Conservation (phyloP, 2,329 filamentous ascomycete species). For the Pseudogymnoascus sp. region DNA sequence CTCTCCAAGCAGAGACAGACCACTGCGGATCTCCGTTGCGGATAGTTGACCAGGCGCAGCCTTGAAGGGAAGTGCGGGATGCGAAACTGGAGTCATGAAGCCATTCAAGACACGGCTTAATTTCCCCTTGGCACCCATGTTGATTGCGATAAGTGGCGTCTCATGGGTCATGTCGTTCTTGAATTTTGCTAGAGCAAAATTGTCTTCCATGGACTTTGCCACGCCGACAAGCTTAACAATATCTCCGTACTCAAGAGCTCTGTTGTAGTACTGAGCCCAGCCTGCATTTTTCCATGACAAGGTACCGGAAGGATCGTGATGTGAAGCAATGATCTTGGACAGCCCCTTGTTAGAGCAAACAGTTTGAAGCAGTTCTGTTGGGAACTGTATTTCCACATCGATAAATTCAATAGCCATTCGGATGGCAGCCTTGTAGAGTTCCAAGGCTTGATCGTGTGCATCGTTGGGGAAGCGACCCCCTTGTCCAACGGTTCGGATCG, state of each 20-base stretch:
- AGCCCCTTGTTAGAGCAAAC: slow-evolving; percentile 57
- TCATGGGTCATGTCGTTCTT: slow-evolving; percentile 68
- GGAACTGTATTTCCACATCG: slow-evolving; percentile 83
- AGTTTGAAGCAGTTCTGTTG: slow-evolving; percentile 62
- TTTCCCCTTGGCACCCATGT: slow-evolving; percentile 85
- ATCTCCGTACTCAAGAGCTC: slow-evolving; percentile 80
- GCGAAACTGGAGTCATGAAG: slow-evolving; percentile 92
- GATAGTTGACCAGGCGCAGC: slow-evolving; percentile 91
- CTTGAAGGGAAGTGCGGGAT: slow-evolving; percentile 80
- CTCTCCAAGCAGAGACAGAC: slow-evolving; percentile 68
- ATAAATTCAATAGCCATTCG: slow-evolving; percentile 85
- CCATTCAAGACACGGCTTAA: slow-evolving; percentile 81
- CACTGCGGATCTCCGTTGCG: slow-evolving; percentile 75
- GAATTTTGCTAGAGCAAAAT: slow-evolving; percentile 76
- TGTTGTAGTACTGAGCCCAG: slow-evolving; percentile 86
- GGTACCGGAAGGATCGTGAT: slow-evolving; percentile 73
- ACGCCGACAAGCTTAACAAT: slow-evolving; percentile 89
- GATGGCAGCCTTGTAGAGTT: slow-evolving; percentile 69
- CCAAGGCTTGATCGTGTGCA: slow-evolving; percentile 58
- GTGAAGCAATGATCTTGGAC: slow-evolving; percentile 85
- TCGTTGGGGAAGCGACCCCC: slow-evolving; percentile 81
- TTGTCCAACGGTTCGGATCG: slow-evolving; percentile 74
- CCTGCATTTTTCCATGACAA: slow-evolving; percentile 88
- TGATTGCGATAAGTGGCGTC: slow-evolving; percentile 85
- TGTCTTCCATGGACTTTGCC: slow-evolving; percentile 69